Percentiles rank a stretch among this genome's conserved stretches.
Evolutionary conservation across 495 filamentous ascomycete species (phyloP).

Genomic region (Xylaria longipes): DNA sequence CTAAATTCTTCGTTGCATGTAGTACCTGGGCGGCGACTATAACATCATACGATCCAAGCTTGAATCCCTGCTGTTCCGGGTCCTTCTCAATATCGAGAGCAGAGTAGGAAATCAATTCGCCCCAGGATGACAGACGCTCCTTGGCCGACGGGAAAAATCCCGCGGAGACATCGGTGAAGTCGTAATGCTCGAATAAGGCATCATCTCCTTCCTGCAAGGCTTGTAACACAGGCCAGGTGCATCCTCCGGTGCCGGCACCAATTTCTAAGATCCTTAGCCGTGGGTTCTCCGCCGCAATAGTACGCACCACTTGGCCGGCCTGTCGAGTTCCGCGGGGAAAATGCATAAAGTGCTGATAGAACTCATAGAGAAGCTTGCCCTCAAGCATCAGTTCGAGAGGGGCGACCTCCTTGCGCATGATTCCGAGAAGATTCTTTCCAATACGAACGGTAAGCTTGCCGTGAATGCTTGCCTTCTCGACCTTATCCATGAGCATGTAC

Average conservation of each 20-base stretch:
- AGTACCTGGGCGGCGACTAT: conserved; percentile 39
- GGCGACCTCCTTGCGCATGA: conserved; percentile 44
- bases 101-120: conserved; percentile 34
- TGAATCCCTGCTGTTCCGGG: conserved; percentile 33
- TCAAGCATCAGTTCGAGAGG: conserved; percentile 49
- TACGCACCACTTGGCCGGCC: conserved; percentile 21
- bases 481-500: conserved; percentile 1
- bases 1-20: conserved; percentile 48
- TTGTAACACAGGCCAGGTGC: conserved; percentile 19
- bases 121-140: conserved; percentile 12
- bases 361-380: conserved; percentile 42
- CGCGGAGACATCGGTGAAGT: conserved; percentile 58
- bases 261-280: conserved; percentile 52
- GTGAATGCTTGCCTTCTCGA: background rate
- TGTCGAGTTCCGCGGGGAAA: conserved; percentile 27
- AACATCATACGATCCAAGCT: conserved; percentile 29
- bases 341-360: conserved; percentile 28
- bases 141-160: conserved; percentile 51
- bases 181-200: conserved; percentile 38
- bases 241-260: conserved; percentile 48
- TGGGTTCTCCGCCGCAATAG: conserved; percentile 40
- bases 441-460: conserved; percentile 27
- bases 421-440: conserved; percentile 41
- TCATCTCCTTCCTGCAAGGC: conserved; percentile 18
- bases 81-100: conserved; percentile 48